These are phyloP conservation scores for Creolimax fragrantissima DNA, from an alignment of 78 protist genomes.

Conservation along the genomic window DNA sequence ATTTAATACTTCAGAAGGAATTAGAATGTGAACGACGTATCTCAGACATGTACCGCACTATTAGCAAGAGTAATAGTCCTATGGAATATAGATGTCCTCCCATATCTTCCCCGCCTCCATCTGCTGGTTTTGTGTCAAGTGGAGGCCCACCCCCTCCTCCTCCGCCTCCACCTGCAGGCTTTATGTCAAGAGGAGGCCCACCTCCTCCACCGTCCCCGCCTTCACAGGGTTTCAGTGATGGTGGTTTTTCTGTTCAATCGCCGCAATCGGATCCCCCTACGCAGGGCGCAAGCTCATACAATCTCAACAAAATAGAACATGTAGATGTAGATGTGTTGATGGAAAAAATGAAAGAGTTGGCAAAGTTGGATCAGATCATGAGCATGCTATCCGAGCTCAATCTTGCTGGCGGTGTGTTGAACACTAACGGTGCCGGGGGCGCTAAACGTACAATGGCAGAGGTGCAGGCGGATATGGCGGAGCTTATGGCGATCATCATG, in stretches of 20 bases:
- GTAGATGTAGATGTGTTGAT: not conserved
- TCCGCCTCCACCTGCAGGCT: no score
- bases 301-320: not conserved
- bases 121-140: no score
- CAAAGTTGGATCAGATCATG: not conserved
- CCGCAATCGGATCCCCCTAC: no score
- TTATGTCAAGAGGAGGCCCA: not conserved
- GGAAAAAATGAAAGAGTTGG: not conserved
- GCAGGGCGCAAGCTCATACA: no score
- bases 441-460: constrained; percentile 21
- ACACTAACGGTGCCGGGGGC: not conserved
- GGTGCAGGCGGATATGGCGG: constrained; percentile 38
- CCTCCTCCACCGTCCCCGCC: not conserved
- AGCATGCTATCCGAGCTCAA: not conserved
- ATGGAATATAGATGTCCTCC: no score
- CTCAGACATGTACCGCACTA: not conserved
- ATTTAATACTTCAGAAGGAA: not conserved
- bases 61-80: no score
- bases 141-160: not conserved
- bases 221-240: not conserved
- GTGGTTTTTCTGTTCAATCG: no score
- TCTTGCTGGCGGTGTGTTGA: not conserved
- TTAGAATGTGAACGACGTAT: not conserved
- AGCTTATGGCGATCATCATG: constrained; percentile 26
- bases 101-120: no score